Base-by-base conservation (phyloP, 257 asterid genomes). In the Penstemon davidsonii region DNA sequence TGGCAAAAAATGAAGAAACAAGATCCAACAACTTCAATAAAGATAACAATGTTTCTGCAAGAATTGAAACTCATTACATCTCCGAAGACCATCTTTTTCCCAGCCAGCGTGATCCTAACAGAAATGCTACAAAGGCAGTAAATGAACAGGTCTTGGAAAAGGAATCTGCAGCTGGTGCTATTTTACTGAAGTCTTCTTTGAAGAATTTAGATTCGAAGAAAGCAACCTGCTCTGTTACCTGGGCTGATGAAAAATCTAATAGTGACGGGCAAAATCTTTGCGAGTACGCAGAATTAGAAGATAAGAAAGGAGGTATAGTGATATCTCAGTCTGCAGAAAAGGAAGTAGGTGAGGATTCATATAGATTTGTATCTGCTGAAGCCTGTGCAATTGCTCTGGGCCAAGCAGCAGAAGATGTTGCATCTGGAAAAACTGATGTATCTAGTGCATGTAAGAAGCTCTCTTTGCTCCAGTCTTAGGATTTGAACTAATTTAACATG, bases 371-470 rank as follows among this genome's bases (percentile, higher is more conserved):
- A 53, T 90, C 96, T 65, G 96, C 97, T 19, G 92, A 93, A 83
- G 95, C 96, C 61, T 86, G 94, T 84, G 97, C 97, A n/a, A 74
- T 51, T 79, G 97, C 95, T 56, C 80, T 93, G 73, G 80, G 70
- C 60, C 74, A 81, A 81, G 99, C 94, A 60, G 90, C 97, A 46
- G 96, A 86, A 78, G 92, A 85, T 74, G 95, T 90, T 76, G 89
- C 86, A 73, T 83, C 89, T 3, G 96, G 94, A 73, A 71, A 73
- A 64, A 73, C 80, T 9, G 84, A 86, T 79, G 81, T 73, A 66
- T 79, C 88, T 64, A 88, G 79, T 80, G 99, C 97, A 25, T 87
- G 99, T 93, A 86, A 60, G 76, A 42, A 12, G 50, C 55, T 13
- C 58, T 66, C 69, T 38, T 61, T 10, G 62, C 59, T 13, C 65